A percentile compares a stretch with the other conserved stretches of the same genome.
phyloP scores from a whole-genome alignment of 2,329 filamentous ascomycete genomes.

The Metarhizium robertsii region DNA sequence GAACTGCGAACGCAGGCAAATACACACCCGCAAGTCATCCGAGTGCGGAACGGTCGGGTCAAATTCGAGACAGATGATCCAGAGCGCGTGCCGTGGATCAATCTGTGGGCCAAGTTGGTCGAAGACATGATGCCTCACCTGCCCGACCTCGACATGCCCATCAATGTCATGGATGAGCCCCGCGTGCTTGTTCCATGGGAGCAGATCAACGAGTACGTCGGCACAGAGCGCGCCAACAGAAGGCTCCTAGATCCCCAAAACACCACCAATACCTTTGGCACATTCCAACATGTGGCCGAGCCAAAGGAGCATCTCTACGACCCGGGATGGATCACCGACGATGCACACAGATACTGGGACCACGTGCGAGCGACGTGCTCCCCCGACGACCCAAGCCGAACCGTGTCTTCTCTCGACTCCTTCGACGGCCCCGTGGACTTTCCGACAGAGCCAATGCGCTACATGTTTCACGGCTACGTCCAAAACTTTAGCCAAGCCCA shows the following conservation, averaged over 20 bases:
- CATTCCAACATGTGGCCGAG: no score
- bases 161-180: slow-evolving; percentile 43
- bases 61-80: no score
- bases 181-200: slow-evolving; percentile 43
- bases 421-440: slow-evolving; percentile 20
- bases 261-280: no score
- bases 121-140: slow-evolving; percentile 23
- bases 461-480: slow-evolving; percentile 16
- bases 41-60: no score
- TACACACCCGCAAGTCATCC: background rate
- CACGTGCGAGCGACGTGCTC: background rate
- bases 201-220: slow-evolving; percentile 34
- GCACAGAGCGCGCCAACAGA: slow-evolving; percentile 21
- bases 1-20: background rate
- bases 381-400: background rate
- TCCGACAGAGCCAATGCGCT: slow-evolving; percentile 1
- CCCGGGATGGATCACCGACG: slow-evolving; percentile 1
- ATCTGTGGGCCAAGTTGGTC: slow-evolving; percentile 2
- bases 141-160: slow-evolving; percentile 45
- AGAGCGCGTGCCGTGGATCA: no score
- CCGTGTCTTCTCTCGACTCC: slow-evolving; percentile 12
- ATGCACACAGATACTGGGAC: background rate
- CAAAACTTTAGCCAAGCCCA: slow-evolving; percentile 44
- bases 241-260: no score
- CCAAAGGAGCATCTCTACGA: slow-evolving; percentile 7